A percentile compares a stretch with the other conserved stretches of the same genome.
Evolutionary conservation across 495 filamentous ascomycete species (phyloP).

Genomic region (Neurospora africana): DNA sequence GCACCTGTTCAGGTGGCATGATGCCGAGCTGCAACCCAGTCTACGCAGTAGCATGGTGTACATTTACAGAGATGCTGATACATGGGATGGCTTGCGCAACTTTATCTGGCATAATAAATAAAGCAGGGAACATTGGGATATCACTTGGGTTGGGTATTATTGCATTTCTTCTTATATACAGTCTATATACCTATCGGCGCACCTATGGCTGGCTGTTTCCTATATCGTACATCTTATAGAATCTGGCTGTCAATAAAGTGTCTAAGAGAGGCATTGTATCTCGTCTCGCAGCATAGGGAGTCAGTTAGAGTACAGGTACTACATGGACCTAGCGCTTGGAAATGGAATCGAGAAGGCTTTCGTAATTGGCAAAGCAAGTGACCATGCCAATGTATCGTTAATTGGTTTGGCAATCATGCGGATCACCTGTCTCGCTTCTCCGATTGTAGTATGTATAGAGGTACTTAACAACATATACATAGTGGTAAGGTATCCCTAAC

Average conservation of each 20-base stretch:
- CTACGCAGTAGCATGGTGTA: slow-evolving; percentile 96
- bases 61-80: slow-evolving; percentile 77
- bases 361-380: not conserved
- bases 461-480: not conserved
- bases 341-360: not conserved
- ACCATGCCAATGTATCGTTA: not conserved
- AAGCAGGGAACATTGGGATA: not conserved
- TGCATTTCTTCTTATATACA: not conserved
- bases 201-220: not conserved
- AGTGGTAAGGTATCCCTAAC: too few relatives aligned
- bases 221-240: not conserved
- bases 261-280: not conserved
- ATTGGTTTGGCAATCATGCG: not conserved
- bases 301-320: not conserved
- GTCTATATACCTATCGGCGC: not conserved
- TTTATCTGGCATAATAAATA: slow-evolving; percentile 80
- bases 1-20: slow-evolving; percentile 89
- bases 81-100: slow-evolving; percentile 72
- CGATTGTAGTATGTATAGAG: not conserved
- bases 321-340: not conserved
- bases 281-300: not conserved
- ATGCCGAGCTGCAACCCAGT: slow-evolving; percentile 78
- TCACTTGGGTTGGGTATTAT: not conserved
- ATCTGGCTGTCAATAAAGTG: not conserved
- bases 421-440: not conserved